phyloP scores from a whole-genome alignment of 148 eudicot species.

The Amaranthus hypochondriacus region DNA sequence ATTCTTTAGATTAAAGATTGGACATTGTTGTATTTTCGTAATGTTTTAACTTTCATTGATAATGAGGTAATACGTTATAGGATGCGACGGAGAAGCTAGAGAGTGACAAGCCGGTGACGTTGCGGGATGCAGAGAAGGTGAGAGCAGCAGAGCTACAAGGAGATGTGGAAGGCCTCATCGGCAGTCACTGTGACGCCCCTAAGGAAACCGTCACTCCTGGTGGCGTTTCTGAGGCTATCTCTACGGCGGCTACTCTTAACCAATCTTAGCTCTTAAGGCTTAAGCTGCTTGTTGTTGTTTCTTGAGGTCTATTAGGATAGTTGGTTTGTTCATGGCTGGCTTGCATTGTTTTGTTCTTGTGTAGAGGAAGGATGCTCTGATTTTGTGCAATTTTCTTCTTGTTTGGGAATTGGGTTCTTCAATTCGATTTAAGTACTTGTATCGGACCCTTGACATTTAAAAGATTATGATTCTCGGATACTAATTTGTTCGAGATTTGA shows the following conservation, averaged over 20 bases:
- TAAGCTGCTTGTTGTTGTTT: neutral
- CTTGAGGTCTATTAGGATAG: neutral
- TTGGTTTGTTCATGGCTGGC: neutral
- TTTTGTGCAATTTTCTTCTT: neutral
- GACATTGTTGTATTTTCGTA: no score
- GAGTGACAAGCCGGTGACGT: constrained; percentile 46
- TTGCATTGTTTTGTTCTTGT: neutral
- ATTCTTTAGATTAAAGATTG: no score
- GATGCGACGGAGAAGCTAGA: constrained; percentile 52
- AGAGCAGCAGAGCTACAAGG: constrained; percentile 55
- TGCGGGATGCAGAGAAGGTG: constrained; percentile 58
- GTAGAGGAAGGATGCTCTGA: neutral
- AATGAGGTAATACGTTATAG: constrained; percentile 18
- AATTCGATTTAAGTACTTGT: no score
- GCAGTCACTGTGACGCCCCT: constrained; percentile 20
- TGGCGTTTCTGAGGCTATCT: constrained; percentile 56
- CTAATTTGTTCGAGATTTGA: no score
- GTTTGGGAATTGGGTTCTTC: no score
- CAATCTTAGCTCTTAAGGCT: constrained; percentile 11
- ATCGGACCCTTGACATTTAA: no score
- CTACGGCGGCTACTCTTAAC: constrained; percentile 47
- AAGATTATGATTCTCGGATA: no score
- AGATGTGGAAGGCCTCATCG: constrained; percentile 29
- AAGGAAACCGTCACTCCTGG: constrained; percentile 38
- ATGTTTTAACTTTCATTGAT: no score